A percentile compares a stretch with the other conserved stretches of the same genome.
These are phyloP conservation scores for Aspergillus kassunensis DNA, from an alignment of 495 filamentous ascomycete genomes.

Conservation along the genomic window DNA sequence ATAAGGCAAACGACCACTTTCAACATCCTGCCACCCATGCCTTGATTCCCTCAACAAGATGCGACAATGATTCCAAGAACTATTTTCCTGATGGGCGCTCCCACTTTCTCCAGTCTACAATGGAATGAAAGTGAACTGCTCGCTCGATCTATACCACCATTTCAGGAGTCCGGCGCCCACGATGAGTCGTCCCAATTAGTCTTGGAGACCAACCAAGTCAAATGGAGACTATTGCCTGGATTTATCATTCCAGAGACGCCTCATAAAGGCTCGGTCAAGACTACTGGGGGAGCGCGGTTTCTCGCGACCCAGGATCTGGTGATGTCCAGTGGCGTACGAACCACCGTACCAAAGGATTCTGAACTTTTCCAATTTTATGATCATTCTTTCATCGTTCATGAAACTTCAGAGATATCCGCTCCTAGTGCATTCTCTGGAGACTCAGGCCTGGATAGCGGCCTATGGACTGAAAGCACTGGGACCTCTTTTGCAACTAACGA, in stretches of 20 bases:
- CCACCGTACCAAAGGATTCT: constrained; percentile 31
- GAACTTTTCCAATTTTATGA: constrained; percentile 63
- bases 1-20: background rate
- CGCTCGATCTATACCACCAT: constrained; percentile 42
- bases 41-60: background rate
- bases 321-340: constrained; percentile 19
- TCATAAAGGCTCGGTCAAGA: constrained; percentile 12
- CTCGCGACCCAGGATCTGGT: constrained; percentile 42
- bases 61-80: constrained; percentile 42
- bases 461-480: constrained; percentile 21
- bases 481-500: constrained; percentile 16
- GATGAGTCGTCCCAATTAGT: background rate
- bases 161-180: constrained; percentile 27
- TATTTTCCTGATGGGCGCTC: constrained; percentile 62
- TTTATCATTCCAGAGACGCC: constrained; percentile 1
- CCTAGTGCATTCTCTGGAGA: constrained; percentile 17
- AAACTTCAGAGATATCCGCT: constrained; percentile 33
- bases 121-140: constrained; percentile 55
- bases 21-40: constrained; percentile 4
- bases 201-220: constrained; percentile 25
- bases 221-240: constrained; percentile 38
- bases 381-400: constrained; percentile 65
- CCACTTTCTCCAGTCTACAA: constrained; percentile 46
- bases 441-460: constrained; percentile 26
- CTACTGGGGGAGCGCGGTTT: constrained; percentile 40